These are phyloP conservation scores for Claviceps sp. DNA, from an alignment of 2,329 filamentous ascomycete genomes.

Conservation along the genomic window DNA sequence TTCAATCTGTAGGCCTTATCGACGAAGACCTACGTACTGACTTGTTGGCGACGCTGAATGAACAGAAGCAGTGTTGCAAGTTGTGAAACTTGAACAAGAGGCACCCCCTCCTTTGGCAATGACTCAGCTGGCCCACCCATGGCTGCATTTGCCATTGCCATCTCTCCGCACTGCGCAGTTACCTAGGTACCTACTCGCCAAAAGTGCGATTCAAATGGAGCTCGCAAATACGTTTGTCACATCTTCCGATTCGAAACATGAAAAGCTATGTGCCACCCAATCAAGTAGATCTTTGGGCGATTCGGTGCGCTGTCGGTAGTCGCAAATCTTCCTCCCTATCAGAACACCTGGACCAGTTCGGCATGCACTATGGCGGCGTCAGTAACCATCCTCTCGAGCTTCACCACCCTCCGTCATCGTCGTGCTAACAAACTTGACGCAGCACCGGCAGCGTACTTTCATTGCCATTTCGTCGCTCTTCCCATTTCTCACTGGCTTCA, in stretches of 20 bases:
- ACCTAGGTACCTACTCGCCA: background rate
- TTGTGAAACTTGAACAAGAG: no score
- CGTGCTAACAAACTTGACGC: background rate
- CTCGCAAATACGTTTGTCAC: background rate
- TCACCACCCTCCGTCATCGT: background rate
- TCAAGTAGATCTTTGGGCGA: background rate
- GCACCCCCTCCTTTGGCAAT: no score
- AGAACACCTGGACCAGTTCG: background rate
- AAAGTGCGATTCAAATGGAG: background rate
- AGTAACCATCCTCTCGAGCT: background rate
- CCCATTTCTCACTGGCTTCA: constrained; percentile 61
- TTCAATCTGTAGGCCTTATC: no score
- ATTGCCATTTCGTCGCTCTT: constrained; percentile 79
- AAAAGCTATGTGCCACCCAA: background rate
- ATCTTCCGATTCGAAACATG: background rate
- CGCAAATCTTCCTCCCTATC: background rate
- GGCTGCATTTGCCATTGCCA: no score
- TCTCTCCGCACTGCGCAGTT: no score
- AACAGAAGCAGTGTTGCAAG: no score
- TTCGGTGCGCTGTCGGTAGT: background rate
- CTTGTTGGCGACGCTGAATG: no score
- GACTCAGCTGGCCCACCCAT: no score
- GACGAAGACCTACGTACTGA: no score
- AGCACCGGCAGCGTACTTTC: constrained; percentile 49
- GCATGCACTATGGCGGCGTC: constrained; percentile 2